Evolutionary conservation across 306 rosid species (phyloP).

Genomic region (Carpinus viminea): DNA sequence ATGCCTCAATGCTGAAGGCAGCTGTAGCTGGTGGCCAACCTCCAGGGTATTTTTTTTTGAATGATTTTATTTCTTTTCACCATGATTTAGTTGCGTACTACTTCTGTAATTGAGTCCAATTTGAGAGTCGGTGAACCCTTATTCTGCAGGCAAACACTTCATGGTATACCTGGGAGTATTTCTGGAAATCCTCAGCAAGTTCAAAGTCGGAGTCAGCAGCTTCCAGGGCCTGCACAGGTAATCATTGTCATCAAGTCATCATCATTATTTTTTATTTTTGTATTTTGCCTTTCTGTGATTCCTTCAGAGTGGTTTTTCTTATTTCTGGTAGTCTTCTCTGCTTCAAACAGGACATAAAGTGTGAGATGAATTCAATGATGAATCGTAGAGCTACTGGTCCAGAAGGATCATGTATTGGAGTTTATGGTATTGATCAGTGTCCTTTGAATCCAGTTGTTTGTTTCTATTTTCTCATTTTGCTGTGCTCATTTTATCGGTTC

Average conservation of each 20-base stretch:
- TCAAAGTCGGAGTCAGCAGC: constrained; percentile 53
- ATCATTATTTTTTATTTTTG: not conserved
- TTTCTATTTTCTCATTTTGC: not conserved
- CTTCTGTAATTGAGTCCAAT: constrained; percentile 17
- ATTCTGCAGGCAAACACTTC: constrained; percentile 56
- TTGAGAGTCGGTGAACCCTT: constrained; percentile 27
- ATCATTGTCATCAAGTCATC: constrained; percentile 10
- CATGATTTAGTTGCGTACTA: constrained; percentile 16
- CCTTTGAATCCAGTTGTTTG: constrained; percentile 8
- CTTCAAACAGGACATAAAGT: constrained; percentile 51
- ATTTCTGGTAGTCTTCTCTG: constrained; percentile 26
- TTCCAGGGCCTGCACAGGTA: constrained; percentile 54
- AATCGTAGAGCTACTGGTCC: constrained; percentile 42
- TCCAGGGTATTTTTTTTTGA: constrained; percentile 49
- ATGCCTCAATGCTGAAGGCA: constrained; percentile 43
- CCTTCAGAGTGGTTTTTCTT: constrained; percentile 1
- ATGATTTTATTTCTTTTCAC: not conserved
- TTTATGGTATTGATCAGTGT: constrained; percentile 37
- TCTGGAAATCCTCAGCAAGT: constrained; percentile 43
- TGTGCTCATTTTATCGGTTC: not conserved
- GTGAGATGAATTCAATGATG: constrained; percentile 42
- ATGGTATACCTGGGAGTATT: constrained; percentile 40
- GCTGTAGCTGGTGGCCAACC: constrained; percentile 48
- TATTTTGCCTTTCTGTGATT: constrained; percentile 18
- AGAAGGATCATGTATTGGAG: constrained; percentile 48